phyloP scores from a whole-genome alignment of 495 filamentous ascomycete species.

The Daldinia childiae region DNA sequence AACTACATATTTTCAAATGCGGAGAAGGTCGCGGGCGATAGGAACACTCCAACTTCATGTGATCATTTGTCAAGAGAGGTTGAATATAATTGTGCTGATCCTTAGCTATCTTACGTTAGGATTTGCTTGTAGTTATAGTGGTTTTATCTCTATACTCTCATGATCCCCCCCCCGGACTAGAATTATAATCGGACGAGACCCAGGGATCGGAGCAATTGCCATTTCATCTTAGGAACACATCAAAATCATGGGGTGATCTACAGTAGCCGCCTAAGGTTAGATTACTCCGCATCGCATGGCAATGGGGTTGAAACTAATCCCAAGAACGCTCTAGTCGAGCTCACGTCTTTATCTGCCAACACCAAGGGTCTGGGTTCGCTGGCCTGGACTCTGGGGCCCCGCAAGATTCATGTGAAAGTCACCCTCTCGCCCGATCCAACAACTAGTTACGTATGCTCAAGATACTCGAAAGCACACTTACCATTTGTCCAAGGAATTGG shows the following conservation, averaged over 20 bases:
- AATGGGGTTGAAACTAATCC: conserved; percentile 32
- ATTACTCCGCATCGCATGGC: conserved; percentile 34
- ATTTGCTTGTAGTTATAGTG: no score
- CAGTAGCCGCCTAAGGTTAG: conserved; percentile 34
- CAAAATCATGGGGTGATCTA: conserved; percentile 19
- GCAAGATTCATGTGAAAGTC: conserved; percentile 36
- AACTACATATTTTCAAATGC: conserved; percentile 13
- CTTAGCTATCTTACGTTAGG: background rate
- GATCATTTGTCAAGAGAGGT: background rate
- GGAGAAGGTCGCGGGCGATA: conserved; percentile 10
- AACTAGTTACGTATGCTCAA: conserved; percentile 6
- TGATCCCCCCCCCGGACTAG: background rate
- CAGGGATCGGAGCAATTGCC: conserved; percentile 12
- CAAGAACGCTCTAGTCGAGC: conserved; percentile 32
- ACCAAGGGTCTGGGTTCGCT: conserved; percentile 22
- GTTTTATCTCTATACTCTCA: background rate
- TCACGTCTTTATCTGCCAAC: conserved; percentile 32
- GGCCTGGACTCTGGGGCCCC: conserved; percentile 33
- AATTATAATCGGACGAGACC: conserved; percentile 12
- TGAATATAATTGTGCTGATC: background rate
- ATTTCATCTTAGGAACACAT: conserved; percentile 12
- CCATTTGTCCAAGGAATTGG: conserved; percentile 8
- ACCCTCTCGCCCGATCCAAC: conserved; percentile 36
- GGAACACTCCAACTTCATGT: background rate
- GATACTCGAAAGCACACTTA: background rate